phyloP scores from a whole-genome alignment of 23 red algal genomes.

The Gracilaria domingensis region DNA sequence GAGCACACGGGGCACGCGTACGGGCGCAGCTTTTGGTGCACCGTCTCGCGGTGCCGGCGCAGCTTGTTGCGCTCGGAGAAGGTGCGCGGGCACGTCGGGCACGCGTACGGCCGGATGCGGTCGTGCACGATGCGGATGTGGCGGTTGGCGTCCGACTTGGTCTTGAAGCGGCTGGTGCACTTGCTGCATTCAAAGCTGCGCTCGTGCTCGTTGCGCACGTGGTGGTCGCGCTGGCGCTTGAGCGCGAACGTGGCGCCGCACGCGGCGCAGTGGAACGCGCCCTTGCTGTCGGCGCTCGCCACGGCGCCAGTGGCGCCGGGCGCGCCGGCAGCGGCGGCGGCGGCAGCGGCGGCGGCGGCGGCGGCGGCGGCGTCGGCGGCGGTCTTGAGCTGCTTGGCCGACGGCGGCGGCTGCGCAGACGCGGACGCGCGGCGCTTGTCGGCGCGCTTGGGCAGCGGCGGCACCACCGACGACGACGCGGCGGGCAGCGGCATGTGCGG shows the following conservation, averaged over 20 bases:
- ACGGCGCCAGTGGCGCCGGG: neutral
- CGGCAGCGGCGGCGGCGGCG: too few relatives aligned
- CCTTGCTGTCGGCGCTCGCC: too few relatives aligned
- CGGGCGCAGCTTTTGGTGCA: slow-evolving; percentile 82
- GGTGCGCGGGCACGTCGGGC: slow-evolving; percentile 36
- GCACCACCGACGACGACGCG: neutral
- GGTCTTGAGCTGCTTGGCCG: neutral
- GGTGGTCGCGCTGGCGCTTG: slow-evolving; percentile 58
- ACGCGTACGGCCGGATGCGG: slow-evolving; percentile 61
- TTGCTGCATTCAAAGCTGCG: slow-evolving; percentile 51
- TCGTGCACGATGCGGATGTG: slow-evolving; percentile 75
- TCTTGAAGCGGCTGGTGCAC: slow-evolving; percentile 65
- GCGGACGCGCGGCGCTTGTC: neutral
- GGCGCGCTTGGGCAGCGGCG: neutral
- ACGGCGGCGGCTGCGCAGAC: too few relatives aligned
- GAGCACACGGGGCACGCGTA: slow-evolving; percentile 64
- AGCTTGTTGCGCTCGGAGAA: slow-evolving; percentile 80
- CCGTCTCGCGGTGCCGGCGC: slow-evolving; percentile 68
- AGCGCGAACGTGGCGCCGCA: slow-evolving; percentile 30
- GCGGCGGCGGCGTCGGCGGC: neutral
- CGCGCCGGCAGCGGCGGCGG: too few relatives aligned
- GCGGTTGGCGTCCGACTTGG: slow-evolving; percentile 65
- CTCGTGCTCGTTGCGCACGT: slow-evolving; percentile 59
- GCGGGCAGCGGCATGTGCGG: neutral
- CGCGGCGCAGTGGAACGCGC: slow-evolving; percentile 2